Evolutionary conservation across 257 asterid species (phyloP).

Genomic region (Eucommia ulmoides): DNA sequence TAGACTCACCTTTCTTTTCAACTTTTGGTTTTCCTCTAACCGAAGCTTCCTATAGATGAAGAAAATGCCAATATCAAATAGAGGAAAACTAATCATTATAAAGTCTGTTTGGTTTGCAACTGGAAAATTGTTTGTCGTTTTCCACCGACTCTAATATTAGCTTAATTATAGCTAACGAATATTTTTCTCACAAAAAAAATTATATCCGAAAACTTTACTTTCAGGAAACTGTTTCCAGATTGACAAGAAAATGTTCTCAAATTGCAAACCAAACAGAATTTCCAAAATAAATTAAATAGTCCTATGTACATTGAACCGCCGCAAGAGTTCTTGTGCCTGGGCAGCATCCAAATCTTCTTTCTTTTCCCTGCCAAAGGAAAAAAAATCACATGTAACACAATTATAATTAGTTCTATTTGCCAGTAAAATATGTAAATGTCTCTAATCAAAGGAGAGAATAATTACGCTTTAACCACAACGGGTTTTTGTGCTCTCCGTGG

Average conservation of each 20-base stretch:
- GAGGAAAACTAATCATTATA: too few relatives aligned
- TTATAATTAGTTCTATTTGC: background rate
- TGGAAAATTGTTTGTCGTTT: too few relatives aligned
- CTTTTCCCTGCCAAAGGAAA: constrained; percentile 43
- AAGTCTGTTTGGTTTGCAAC: too few relatives aligned
- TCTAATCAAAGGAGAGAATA: constrained; percentile 4
- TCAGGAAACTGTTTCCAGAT: too few relatives aligned
- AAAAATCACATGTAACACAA: constrained; percentile 3
- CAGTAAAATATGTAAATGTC: background rate
- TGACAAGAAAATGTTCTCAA: too few relatives aligned
- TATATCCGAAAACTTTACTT: too few relatives aligned
- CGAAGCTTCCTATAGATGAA: constrained; percentile 44
- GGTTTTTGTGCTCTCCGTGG: constrained; percentile 44
- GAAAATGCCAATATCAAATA: background rate
- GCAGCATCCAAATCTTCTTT: constrained; percentile 41
- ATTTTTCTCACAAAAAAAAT: too few relatives aligned
- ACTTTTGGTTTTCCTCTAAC: constrained; percentile 27
- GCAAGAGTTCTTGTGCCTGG: constrained; percentile 51
- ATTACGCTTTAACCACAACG: constrained; percentile 53
- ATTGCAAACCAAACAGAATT: too few relatives aligned
- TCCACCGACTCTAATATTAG: too few relatives aligned
- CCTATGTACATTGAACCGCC: constrained; percentile 53
- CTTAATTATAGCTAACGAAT: too few relatives aligned
- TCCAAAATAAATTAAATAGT: too few relatives aligned
- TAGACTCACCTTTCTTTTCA: constrained; percentile 55